These are phyloP conservation scores for Aspergillus ochraceoroseus DNA, from an alignment of 2,329 filamentous ascomycete species.

Conservation along the genomic window DNA sequence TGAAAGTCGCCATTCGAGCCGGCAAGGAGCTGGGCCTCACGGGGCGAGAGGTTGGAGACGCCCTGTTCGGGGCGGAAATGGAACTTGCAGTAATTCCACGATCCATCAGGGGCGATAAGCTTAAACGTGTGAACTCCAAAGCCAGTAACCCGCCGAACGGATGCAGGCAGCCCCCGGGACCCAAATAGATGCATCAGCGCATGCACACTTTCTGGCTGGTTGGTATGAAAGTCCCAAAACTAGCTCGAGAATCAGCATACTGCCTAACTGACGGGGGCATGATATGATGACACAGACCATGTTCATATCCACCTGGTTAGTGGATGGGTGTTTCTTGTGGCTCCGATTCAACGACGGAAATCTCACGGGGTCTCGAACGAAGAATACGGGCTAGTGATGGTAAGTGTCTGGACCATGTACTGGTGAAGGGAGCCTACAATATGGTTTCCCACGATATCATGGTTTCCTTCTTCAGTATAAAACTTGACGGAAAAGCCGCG, in stretches of 20 bases:
- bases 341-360: conserved; percentile 31
- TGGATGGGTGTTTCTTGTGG: conserved; percentile 6
- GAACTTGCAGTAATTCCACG: conserved; percentile 57
- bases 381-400: conserved; percentile 32
- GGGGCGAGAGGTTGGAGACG: conserved; percentile 48
- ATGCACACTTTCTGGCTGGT: conserved; percentile 56
- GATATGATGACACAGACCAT: not conserved
- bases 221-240: conserved; percentile 59
- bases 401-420: no score
- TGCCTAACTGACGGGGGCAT: not conserved
- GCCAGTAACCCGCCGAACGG: conserved; percentile 50
- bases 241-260: no score
- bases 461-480: conserved; percentile 73
- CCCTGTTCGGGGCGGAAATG: conserved; percentile 57
- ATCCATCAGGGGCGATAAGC: conserved; percentile 39
- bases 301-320: not conserved
- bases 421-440: conserved; percentile 18
- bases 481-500: conserved; percentile 74
- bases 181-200: conserved; percentile 59
- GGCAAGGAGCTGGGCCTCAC: conserved; percentile 50
- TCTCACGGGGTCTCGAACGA: conserved; percentile 41
- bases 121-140: conserved; percentile 40
- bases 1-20: conserved; percentile 55
- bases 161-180: conserved; percentile 51
- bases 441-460: conserved; percentile 47